Conservation (phyloP, 108 stramenopile genomes). For the Cyclotella sp. region DNA sequence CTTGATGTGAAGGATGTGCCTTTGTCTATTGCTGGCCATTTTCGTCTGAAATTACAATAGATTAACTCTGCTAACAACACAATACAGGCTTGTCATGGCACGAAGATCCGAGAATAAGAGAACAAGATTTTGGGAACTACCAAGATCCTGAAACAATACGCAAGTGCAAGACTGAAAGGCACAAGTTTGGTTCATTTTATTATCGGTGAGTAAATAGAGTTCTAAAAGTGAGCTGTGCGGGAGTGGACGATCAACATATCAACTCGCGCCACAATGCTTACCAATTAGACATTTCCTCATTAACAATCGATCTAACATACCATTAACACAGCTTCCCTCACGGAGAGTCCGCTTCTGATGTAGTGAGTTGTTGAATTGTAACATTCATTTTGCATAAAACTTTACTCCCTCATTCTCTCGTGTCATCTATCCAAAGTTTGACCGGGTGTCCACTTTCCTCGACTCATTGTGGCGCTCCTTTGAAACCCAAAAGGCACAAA, state of each 20-base stretch:
- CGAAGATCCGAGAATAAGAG: slow-evolving; percentile 88
- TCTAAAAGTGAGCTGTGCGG: too few relatives aligned
- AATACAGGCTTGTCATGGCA: slow-evolving; percentile 73
- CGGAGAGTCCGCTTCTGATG: slow-evolving; percentile 91
- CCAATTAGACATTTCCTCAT: too few relatives aligned
- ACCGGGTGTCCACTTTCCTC: slow-evolving; percentile 87
- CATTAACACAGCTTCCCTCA: slow-evolving; percentile 59
- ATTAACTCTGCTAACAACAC: not conserved
- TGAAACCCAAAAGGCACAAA: slow-evolving; percentile 68
- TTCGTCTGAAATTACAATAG: not conserved
- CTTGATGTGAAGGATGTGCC: too few relatives aligned
- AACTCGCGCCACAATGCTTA: too few relatives aligned
- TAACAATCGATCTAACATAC: too few relatives aligned
- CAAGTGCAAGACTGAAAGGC: slow-evolving; percentile 73
- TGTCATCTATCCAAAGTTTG: slow-evolving; percentile 53
- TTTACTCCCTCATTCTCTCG: not conserved
- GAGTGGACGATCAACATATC: too few relatives aligned
- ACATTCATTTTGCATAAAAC: not conserved
- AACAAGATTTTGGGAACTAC: slow-evolving; percentile 88
- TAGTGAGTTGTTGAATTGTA: slow-evolving; percentile 34
- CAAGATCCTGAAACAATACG: slow-evolving; percentile 74
- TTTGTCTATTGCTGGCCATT: too few relatives aligned
- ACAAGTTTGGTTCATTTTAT: slow-evolving; percentile 87
- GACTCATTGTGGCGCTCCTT: slow-evolving; percentile 92
- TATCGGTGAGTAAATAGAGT: slow-evolving; percentile 50